Base-by-base conservation (phyloP, 2,329 filamentous ascomycete genomes). In the Exserohilum rostratum region DNA sequence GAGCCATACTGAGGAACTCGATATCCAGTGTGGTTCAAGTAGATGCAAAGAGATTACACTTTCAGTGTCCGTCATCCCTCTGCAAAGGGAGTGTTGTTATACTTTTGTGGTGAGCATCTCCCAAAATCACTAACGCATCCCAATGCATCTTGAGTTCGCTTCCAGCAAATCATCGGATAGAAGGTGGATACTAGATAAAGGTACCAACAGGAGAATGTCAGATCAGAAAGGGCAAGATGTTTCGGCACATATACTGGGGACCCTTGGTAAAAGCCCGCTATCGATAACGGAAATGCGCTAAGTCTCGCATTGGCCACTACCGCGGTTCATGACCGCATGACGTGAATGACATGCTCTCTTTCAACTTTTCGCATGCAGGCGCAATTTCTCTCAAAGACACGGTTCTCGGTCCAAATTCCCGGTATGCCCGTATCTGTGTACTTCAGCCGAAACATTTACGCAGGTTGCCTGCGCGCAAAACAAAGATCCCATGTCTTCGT, bases 391-490 rank as follows among this genome's bases (percentile, higher is more conserved):
- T 6, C 38, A 30, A 40, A 20, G 40, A 35, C 55, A 50, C 52
- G 46, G 15, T 40, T 39, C 10, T 18, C 43, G 50, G 20, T 13
- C 10, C 15, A 37, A 20, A 20, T n/a, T 22, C 20, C 27, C 66
- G 72, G 71, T 61, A 75, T 75, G 72, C 62, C 61, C 59, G 53
- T 60, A 47, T 58, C 60, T 46, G 53, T 58, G n/a, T 35, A 50
- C 13, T 38, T 55, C 34, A 60, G 58, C 58, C 55, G 58, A 15
- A 72, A 70, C 25, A 68, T 72, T 44, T 78, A 71, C 67, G 65
- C 74, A 69, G 71, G 76, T 72, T 77, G 73, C 58, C 51, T 77
- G 72, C 76, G 74, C 67, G 68, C 65, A 30, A 69, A 65, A 47
- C 60, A 60, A 46, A 50, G 50, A 53, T 47, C 42, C n/a, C 46